phyloP scores from a whole-genome alignment of 2,329 filamentous ascomycete species.

The Cryoendolithus antarcticus region DNA sequence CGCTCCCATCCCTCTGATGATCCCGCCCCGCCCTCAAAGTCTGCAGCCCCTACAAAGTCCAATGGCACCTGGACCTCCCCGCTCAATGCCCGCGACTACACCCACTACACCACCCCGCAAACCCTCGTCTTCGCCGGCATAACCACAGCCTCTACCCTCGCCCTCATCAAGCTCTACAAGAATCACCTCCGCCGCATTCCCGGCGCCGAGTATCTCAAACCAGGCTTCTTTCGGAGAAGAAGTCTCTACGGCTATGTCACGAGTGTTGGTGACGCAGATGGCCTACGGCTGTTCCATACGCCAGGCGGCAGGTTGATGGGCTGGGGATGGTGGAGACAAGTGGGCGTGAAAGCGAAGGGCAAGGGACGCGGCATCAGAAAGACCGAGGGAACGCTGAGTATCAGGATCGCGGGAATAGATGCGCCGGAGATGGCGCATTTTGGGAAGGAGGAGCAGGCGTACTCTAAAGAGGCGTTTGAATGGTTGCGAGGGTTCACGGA shows the following conservation, averaged over 20 bases:
- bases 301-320: conserved; percentile 77
- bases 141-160: conserved; percentile 44
- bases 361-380: conserved; percentile 12
- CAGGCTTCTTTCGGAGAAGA: conserved; percentile 59
- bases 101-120: conserved; percentile 6
- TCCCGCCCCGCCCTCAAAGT: no score
- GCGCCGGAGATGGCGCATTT: conserved; percentile 91
- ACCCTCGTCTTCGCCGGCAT: conserved; percentile 28
- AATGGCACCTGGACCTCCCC: conserved; percentile 5
- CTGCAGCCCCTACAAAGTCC: no score
- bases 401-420: conserved; percentile 84
- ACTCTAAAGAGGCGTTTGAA: conserved; percentile 62
- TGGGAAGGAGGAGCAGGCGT: conserved; percentile 76
- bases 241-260: conserved; percentile 79
- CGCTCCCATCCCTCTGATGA: no score
- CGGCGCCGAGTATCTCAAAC: conserved; percentile 60
- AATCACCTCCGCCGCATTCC: conserved; percentile 73
- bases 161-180: conserved; percentile 49
- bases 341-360: conserved; percentile 9
- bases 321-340: conserved; percentile 50
- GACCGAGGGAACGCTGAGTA: conserved; percentile 51
- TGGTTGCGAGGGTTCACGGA: conserved; percentile 68
- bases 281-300: conserved; percentile 88
- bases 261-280: conserved; percentile 90
- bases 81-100: conserved; percentile 3